Evolutionary conservation across 345 rosid species (phyloP).

Genomic region (Linum lewisii): DNA sequence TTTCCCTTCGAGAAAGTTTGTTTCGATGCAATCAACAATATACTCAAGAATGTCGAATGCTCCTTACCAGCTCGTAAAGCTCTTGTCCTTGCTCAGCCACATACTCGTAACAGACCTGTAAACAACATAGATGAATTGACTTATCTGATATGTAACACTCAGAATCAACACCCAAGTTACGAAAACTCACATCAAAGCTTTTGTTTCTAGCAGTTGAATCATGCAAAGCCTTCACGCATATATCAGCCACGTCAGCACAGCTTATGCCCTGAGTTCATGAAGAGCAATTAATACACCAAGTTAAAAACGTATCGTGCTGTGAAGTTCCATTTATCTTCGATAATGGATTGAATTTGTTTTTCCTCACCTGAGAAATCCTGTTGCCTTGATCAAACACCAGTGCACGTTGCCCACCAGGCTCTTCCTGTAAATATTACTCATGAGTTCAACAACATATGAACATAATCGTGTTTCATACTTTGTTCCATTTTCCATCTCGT

Average conservation of each 20-base stretch:
- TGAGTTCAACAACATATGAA: conserved; percentile 1
- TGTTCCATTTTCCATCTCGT: not conserved
- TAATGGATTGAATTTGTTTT: not conserved
- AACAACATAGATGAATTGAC: not conserved
- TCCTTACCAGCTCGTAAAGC: conserved; percentile 80
- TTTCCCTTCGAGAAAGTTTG: not conserved
- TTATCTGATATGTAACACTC: not conserved
- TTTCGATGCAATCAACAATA: no score
- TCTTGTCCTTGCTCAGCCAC: conserved; percentile 80
- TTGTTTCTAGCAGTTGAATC: conserved; percentile 90
- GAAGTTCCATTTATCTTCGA: not conserved
- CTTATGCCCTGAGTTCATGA: conserved; percentile 52
- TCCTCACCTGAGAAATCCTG: conserved; percentile 72
- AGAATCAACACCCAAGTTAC: not conserved
- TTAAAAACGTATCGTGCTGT: not conserved
- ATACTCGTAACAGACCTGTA: conserved; percentile 85
- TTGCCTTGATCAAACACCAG: conserved; percentile 94
- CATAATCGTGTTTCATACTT: not conserved
- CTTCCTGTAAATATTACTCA: conserved; percentile 50
- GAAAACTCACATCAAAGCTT: conserved; percentile 74
- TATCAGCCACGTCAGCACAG: conserved; percentile 90
- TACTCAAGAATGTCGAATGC: not conserved
- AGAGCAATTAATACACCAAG: not conserved
- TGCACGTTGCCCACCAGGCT: conserved; percentile 95
- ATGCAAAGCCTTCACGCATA: conserved; percentile 85